Evolutionary conservation across 1,284 basidiomycete genomes (phyloP).

Genomic region (Puccinia triticina): DNA sequence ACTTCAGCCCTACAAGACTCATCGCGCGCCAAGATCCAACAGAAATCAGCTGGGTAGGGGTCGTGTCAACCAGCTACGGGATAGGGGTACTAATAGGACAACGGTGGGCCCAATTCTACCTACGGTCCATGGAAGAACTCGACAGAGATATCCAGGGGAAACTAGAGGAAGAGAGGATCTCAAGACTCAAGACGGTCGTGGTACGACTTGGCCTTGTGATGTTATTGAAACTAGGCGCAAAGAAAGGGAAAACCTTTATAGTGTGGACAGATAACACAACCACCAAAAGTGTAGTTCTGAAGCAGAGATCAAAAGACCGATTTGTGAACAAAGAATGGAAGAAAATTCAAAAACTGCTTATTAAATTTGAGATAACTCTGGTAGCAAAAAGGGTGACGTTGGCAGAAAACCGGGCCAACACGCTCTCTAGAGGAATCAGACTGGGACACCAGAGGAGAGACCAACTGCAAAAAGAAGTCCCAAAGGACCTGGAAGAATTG

Average conservation of each 20-base stretch:
- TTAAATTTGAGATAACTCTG: background rate
- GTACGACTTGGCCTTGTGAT: background rate
- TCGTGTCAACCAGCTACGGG: too few species aligned
- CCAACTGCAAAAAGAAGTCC: background rate
- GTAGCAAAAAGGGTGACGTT: background rate
- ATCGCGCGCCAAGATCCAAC: too few species aligned
- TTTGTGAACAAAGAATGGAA: background rate
- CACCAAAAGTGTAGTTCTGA: background rate
- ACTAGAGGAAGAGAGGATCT: background rate
- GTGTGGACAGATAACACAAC: slow-evolving; percentile 6
- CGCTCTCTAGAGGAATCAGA: background rate
- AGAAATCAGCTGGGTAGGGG: too few species aligned
- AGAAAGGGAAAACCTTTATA: background rate
- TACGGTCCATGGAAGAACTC: background rate
- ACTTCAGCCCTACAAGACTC: too few species aligned
- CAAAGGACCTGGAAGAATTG: too few species aligned
- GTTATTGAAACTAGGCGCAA: background rate
- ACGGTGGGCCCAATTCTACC: too few species aligned
- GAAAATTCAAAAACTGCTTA: background rate
- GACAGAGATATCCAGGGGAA: background rate
- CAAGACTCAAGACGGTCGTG: background rate
- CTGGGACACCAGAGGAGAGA: background rate
- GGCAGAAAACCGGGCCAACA: background rate
- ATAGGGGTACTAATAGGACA: too few species aligned
- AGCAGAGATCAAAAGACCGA: background rate